phyloP scores from a whole-genome alignment of 257 asterid genomes.

The Solanum paucissectum region DNA sequence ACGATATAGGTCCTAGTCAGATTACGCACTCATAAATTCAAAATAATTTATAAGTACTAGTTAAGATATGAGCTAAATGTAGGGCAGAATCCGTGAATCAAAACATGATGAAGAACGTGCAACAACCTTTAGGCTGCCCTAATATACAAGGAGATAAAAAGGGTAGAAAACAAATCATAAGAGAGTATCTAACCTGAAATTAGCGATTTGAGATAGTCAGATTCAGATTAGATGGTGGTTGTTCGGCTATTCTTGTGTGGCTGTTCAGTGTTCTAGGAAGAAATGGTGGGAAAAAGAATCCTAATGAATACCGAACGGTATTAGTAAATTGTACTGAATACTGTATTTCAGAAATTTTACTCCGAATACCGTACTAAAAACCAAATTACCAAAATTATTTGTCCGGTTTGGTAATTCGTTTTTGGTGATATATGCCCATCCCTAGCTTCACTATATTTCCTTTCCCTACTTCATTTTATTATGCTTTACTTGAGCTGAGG shows the following conservation, averaged over 20 bases:
- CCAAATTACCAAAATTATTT: not conserved
- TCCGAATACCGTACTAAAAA: not conserved
- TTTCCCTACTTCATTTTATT: not conserved
- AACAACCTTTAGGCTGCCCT: not conserved
- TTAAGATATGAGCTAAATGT: not conserved
- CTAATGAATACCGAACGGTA: not conserved
- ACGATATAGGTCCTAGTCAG: not conserved
- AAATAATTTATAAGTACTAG: no score
- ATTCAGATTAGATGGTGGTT: not conserved
- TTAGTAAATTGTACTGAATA: not conserved
- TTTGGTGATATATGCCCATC: not conserved
- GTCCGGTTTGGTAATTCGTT: not conserved
- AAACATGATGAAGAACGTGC: not conserved
- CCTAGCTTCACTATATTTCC: not conserved
- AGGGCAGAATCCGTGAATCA: not conserved
- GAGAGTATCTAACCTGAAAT: not conserved
- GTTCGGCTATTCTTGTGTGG: not conserved
- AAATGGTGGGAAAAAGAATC: not conserved
- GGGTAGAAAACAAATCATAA: not conserved
- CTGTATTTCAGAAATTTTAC: not conserved
- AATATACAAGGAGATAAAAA: not conserved
- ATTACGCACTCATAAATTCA: not conserved
- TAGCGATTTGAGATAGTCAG: not conserved
- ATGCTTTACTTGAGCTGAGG: not conserved
- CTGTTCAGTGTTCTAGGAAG: not conserved